phyloP scores from a whole-genome alignment of 2,329 filamentous ascomycete genomes.

The Aspergillus ochraceoroseus region DNA sequence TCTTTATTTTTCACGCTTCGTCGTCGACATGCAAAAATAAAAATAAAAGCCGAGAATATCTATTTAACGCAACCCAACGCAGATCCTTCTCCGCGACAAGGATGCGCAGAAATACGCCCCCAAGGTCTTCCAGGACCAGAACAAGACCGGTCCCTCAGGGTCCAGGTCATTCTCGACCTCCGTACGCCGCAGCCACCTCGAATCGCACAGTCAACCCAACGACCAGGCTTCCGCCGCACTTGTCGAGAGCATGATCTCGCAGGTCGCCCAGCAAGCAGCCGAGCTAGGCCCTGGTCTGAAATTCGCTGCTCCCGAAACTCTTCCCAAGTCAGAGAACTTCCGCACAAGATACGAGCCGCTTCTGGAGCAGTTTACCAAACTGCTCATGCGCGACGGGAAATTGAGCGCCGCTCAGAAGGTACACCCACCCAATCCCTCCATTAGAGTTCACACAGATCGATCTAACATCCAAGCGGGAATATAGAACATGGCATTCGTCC shows the following conservation, averaged over 20 bases:
- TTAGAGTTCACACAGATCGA: neutral
- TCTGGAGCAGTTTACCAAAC: conserved; percentile 78
- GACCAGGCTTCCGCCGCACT: conserved; percentile 32
- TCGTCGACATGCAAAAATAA: neutral
- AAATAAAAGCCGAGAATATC: no score
- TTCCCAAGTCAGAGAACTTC: conserved; percentile 60
- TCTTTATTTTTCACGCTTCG: neutral
- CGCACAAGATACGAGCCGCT: conserved; percentile 82
- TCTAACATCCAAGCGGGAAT: conserved; percentile 1
- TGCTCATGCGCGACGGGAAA: conserved; percentile 90
- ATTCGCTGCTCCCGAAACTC: conserved; percentile 66
- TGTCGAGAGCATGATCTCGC: conserved; percentile 37
- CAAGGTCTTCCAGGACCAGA: conserved; percentile 60
- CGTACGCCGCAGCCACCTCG: conserved; percentile 38
- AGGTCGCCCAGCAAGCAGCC: conserved; percentile 31
- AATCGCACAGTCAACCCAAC: conserved; percentile 21
- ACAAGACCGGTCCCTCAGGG: conserved; percentile 29
- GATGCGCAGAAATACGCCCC: conserved; percentile 59
- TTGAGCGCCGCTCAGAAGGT: conserved; percentile 85
- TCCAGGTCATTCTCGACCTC: conserved; percentile 57
- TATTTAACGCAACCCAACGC: neutral
- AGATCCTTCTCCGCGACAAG: conserved; percentile 62
- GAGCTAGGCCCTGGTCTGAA: conserved; percentile 60
- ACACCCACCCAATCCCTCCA: conserved; percentile 21
- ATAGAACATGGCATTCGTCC: conserved; percentile 77